Percentiles rank a stretch among this genome's conserved stretches.
These are phyloP conservation scores for Cytospora piceicola DNA, from an alignment of 2,329 filamentous ascomycete genomes.

Conservation along the genomic window DNA sequence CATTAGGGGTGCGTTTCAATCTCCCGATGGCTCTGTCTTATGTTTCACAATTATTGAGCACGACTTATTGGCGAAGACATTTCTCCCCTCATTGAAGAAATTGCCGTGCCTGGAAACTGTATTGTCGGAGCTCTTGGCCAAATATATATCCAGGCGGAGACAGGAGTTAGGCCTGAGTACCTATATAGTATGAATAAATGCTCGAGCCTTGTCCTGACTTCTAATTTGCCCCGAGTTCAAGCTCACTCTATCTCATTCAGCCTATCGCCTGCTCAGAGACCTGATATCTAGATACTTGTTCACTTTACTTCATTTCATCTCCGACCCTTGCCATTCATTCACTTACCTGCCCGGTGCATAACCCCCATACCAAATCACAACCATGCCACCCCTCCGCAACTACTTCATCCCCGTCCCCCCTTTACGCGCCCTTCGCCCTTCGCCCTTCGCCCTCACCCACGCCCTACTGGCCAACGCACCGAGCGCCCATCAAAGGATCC, in stretches of 20 bases:
- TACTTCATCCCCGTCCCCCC: slow-evolving; percentile 4
- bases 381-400: slow-evolving; percentile 2
- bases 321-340: too few species aligned
- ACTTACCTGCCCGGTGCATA: not conserved
- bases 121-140: not conserved
- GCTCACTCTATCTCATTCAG: not conserved
- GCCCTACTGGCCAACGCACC: slow-evolving; percentile 22
- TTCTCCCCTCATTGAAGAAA: not conserved
- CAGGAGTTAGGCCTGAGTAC: not conserved
- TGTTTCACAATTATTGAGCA: slow-evolving; percentile 14
- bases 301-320: not conserved
- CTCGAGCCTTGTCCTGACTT: not conserved
- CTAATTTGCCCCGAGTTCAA: too few species aligned
- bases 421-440: slow-evolving; percentile 5
- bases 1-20: not conserved
- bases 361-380: not conserved
- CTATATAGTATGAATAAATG: not conserved
- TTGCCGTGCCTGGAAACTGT: not conserved
- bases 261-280: not conserved
- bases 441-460: too few species aligned
- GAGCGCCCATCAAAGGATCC: slow-evolving; percentile 12
- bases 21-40: not conserved
- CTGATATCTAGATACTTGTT: not conserved
- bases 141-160: not conserved
- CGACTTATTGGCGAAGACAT: not conserved